These are phyloP conservation scores for Xylariaceae sp. DNA, from an alignment of 2,329 filamentous ascomycete species.

Conservation along the genomic window DNA sequence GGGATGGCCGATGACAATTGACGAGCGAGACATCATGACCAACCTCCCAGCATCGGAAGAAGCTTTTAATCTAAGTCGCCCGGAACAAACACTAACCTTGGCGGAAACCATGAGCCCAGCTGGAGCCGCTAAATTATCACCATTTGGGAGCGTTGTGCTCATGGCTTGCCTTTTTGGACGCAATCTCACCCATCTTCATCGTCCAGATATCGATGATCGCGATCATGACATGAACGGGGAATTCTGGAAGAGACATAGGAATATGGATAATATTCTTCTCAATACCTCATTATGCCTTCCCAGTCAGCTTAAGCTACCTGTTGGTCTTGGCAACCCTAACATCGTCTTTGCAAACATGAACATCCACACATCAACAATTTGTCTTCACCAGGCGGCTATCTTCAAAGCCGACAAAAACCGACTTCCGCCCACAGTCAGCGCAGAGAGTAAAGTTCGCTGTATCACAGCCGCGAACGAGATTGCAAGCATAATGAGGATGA, in stretches of 20 bases:
- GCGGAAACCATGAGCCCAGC: slow-evolving; percentile 71
- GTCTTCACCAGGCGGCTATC: slow-evolving; percentile 96
- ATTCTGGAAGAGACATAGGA: slow-evolving; percentile 93
- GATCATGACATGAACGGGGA: slow-evolving; percentile 89
- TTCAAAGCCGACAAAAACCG: slow-evolving; percentile 94
- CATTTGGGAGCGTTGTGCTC: slow-evolving; percentile 80
- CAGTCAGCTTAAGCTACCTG: slow-evolving; percentile 76
- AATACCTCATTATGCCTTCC: slow-evolving; percentile 88
- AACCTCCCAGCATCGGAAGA: slow-evolving; percentile 85
- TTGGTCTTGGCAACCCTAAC: slow-evolving; percentile 77
- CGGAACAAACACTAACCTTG: slow-evolving; percentile 74
- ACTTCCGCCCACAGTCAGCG: slow-evolving; percentile 75
- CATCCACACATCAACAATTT: slow-evolving; percentile 95
- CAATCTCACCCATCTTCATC: slow-evolving; percentile 89
- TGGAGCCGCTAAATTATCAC: slow-evolving; percentile 75
- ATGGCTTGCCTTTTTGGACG: slow-evolving; percentile 91
- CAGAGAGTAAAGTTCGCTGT: slow-evolving; percentile 91
- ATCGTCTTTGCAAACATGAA: slow-evolving; percentile 96
- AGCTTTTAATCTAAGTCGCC: slow-evolving; percentile 79
- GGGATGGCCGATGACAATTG: slow-evolving; percentile 94
- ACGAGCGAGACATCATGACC: slow-evolving; percentile 89
- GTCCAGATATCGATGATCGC: slow-evolving; percentile 78
- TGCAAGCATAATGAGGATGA: slow-evolving; percentile 92
- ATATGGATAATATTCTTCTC: slow-evolving; percentile 87
- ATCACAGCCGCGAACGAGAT: slow-evolving; percentile 94